Conservation (phyloP, 106 monocot genomes). For the Dendrobium catenatum region DNA sequence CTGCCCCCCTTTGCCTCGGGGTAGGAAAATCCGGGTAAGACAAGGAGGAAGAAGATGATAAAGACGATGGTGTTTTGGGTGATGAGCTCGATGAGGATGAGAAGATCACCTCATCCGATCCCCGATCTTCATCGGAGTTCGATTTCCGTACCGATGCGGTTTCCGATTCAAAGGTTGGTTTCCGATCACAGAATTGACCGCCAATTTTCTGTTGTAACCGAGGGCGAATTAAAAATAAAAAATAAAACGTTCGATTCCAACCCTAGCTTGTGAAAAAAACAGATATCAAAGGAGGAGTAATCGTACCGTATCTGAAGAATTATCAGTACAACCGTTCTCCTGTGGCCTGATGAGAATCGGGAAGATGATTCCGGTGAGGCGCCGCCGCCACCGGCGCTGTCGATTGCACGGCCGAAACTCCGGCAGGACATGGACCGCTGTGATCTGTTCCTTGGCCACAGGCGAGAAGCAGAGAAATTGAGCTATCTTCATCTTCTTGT, state of each 20-base stretch:
- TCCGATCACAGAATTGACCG: neutral
- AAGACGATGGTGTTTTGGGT: neutral
- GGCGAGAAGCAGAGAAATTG: constrained; percentile 1
- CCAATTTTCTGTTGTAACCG: neutral
- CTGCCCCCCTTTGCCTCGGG: neutral
- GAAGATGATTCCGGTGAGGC: neutral
- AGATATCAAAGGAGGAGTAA: neutral
- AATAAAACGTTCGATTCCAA: neutral
- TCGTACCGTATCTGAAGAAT: neutral
- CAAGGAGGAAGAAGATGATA: neutral
- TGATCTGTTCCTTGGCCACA: neutral
- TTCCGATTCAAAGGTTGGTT: too few species aligned
- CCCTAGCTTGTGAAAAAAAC: neutral
- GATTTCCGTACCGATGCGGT: neutral
- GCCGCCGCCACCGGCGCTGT: neutral
- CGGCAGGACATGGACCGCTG: neutral
- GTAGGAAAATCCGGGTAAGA: neutral
- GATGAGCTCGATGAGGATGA: constrained; percentile 7
- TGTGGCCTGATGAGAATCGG: neutral
- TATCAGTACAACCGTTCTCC: neutral
- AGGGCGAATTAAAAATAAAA: neutral
- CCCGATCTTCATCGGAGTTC: neutral
- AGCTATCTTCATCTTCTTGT: neutral
- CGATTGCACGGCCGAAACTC: neutral
- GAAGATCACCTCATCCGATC: neutral